Conservation (phyloP, 2,329 filamentous ascomycete species). For the Cordyceps militaris region DNA sequence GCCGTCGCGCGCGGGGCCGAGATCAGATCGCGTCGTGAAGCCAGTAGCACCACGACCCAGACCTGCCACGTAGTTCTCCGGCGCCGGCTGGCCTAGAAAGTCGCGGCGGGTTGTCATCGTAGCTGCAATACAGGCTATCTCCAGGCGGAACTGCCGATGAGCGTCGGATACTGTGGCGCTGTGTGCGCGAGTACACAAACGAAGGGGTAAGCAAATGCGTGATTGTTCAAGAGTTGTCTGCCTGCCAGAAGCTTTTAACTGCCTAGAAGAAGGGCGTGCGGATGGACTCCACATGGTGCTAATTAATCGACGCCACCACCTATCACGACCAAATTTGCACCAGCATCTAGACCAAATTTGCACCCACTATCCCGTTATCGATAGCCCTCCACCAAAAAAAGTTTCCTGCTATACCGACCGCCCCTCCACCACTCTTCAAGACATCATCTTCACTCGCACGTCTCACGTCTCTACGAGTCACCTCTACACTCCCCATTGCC, state of each 20-base stretch:
- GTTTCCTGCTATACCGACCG: constrained; percentile 17
- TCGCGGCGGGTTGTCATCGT: constrained; percentile 62
- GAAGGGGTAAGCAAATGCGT: neutral
- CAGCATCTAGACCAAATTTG: neutral
- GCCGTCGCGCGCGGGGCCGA: constrained; percentile 89
- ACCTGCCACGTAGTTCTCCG: constrained; percentile 89
- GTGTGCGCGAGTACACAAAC: neutral
- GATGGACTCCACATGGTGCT: neutral
- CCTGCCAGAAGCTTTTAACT: neutral
- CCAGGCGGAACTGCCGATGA: neutral
- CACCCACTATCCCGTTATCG: constrained; percentile 17
- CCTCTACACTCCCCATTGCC: neutral
- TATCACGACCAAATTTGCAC: neutral
- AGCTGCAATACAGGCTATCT: neutral
- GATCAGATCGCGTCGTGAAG: constrained; percentile 94
- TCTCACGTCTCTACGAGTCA: neutral
- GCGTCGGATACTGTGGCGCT: neutral
- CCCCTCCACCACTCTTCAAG: constrained; percentile 14
- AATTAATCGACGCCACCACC: neutral
- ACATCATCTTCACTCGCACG: neutral
- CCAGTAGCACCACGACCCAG: constrained; percentile 95
- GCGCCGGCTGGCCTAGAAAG: constrained; percentile 80
- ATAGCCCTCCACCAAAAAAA: constrained; percentile 21
- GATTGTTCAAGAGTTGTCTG: neutral
- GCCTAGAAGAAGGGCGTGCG: neutral